These are phyloP conservation scores for Blepharisma stoltei DNA, from an alignment of 73 alveolate species.

Conservation along the genomic window DNA sequence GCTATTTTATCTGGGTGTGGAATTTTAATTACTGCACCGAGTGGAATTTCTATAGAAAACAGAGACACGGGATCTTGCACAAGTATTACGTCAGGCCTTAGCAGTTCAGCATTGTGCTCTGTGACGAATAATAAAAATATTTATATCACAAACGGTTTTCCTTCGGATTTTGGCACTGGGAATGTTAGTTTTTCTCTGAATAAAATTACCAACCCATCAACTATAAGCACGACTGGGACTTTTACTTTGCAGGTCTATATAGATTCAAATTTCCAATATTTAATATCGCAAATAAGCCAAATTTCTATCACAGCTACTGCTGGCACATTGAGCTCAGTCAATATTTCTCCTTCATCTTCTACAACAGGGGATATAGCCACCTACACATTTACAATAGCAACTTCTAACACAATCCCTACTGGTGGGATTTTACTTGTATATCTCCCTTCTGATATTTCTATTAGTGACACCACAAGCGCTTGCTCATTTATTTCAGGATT, in stretches of 20 bases:
- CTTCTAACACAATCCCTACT: not conserved
- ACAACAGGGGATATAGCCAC: not conserved
- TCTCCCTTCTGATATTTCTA: conserved; percentile 33
- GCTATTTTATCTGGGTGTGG: too few species aligned
- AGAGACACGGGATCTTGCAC: too few species aligned
- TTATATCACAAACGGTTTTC: too few species aligned
- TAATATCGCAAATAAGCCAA: not conserved
- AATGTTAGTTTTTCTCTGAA: conserved; percentile 37
- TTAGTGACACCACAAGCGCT: conserved; percentile 7
- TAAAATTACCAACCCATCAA: conserved; percentile 38
- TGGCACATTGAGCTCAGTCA: not conserved
- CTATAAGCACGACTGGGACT: conserved; percentile 32
- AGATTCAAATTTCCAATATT: conserved; percentile 1
- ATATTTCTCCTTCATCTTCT: not conserved
- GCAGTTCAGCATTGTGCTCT: too few species aligned
- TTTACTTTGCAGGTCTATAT: conserved; percentile 17
- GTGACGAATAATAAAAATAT: too few species aligned
- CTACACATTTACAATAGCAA: not conserved
- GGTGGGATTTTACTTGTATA: conserved; percentile 10
- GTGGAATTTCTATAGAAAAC: too few species aligned
- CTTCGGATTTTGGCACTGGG: too few species aligned
- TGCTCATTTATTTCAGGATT: conserved; percentile 25
- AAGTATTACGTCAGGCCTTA: too few species aligned
- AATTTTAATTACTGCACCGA: too few species aligned
- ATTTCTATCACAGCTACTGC: conserved; percentile 32